phyloP scores from a whole-genome alignment of 306 rosid species.

The Cicer cuneatum region DNA sequence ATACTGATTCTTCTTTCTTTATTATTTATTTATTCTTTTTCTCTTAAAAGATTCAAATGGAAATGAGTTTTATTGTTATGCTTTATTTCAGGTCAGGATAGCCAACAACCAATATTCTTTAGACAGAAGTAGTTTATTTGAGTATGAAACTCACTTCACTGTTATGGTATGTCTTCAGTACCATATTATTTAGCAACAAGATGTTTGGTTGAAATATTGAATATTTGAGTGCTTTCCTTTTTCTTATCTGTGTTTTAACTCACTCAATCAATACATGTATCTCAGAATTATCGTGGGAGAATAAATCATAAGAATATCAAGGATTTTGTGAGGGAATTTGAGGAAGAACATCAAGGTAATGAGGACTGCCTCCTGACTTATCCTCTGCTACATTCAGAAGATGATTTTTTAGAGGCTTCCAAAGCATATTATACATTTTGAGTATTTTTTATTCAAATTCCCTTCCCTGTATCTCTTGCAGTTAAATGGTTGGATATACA shows the following conservation, averaged over 20 bases:
- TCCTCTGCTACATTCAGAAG: constrained; percentile 19
- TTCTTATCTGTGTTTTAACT: constrained; percentile 35
- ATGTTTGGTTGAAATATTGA: constrained; percentile 26
- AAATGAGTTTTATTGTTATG: constrained; percentile 35
- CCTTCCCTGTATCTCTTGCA: constrained; percentile 42
- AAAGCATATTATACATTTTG: neutral
- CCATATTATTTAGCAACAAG: constrained; percentile 28
- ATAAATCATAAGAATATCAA: constrained; percentile 66
- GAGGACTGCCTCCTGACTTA: constrained; percentile 6
- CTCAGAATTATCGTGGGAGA: constrained; percentile 85
- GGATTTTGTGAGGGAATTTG: constrained; percentile 89
- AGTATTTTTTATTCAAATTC: constrained; percentile 6
- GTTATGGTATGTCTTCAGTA: constrained; percentile 76
- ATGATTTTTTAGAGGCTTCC: constrained; percentile 28
- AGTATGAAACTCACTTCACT: constrained; percentile 97
- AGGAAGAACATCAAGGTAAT: constrained; percentile 89
- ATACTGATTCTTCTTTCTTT: constrained; percentile 44
- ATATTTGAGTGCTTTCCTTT: constrained; percentile 33
- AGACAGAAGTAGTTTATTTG: constrained; percentile 77
- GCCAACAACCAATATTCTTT: constrained; percentile 87
- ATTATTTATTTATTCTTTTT: constrained; percentile 1
- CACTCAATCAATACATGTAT: constrained; percentile 41
- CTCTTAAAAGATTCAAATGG: constrained; percentile 28
- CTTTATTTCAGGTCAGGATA: constrained; percentile 77
- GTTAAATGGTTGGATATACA: constrained; percentile 91